Evolutionary conservation across 2,329 filamentous ascomycete species (phyloP), one percentile per base, ranked within the genome.

Genomic region (Mollisia scopiformis): DNA sequence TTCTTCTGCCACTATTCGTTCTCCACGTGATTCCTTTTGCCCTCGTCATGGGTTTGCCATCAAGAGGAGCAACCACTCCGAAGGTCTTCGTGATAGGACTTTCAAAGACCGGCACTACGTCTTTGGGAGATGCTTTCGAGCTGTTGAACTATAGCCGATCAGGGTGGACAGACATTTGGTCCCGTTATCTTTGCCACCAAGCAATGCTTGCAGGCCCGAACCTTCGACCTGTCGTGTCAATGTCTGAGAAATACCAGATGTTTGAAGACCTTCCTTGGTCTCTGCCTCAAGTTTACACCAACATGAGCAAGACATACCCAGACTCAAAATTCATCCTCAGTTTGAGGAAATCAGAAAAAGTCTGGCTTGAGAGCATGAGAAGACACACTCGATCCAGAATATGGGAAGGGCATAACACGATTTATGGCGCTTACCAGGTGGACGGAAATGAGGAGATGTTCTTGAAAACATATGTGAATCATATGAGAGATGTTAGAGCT

Each of bases 11-110:
- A 14, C 2, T 53, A 5, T n/a, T 53, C 28, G 31, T 53, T 23
- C 28, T 53, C 19, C 50, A 53, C 50, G 50, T 53, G 50, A 33
- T 53, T 16, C 31, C 21, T 13, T 53, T 53, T 21, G 31, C 31
- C n/a, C 11, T 43, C 19, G 50, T 35, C 27, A 6, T 53, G 50
- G 50, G 50, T 5, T 35, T 53, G 50, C 50, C 31, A 53, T 1
- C 31, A 33, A 25, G 21, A 35, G 16, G 28, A 6, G 7, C 50
- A 2, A 37, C 50, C 2, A 53, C 35, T 31, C 57, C 33, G 27
- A 61, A 61, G 28, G 58, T 61, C 23, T 61, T 61, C 27, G 58
- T 61, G 19, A 61, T 61, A 19, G 58, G 58, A n/a, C 58, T 61
- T 46, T 61, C 58, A 19, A 61, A 61, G 35, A 61, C 58, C 2